Evolutionary conservation across 2,329 filamentous ascomycete species (phyloP), one percentile per base, ranked within the genome.

Genomic region (Phaeosphaeriaceae sp.): DNA sequence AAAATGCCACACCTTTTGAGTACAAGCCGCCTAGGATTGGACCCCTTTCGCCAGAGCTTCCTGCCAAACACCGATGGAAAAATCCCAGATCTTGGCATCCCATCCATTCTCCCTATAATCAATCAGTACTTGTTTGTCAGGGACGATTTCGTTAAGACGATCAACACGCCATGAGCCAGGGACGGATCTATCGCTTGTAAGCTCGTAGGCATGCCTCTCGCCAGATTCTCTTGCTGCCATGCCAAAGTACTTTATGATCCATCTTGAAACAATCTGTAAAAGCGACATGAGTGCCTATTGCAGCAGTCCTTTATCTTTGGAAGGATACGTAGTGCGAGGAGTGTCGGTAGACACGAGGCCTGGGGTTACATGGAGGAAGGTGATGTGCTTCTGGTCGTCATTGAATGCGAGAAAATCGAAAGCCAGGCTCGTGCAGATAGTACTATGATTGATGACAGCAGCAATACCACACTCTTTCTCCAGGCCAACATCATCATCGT

Each of bases 341-440:
- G 67, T 70, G 9, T 63, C 67, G 1, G 70, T 74, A 24, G 59
- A 54, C 5, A 76, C 75, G 19, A 71, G 53, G 4, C 74, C 72
- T 0, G 73, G 74, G n/a, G 36, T 65, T n/a, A 56, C 61, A 50
- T 78, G 74, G 17, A 78, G n/a, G 41, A 77, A 74, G 7, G 61
- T 62, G 24, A 76, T 64, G 36, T 62, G 53, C 52, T 62, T 58
- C 3, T 65, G 51, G 3, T 19, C 49, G 40, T 71, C 57, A 11
- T 60, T 50, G 7, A 56, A 41, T 10, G 71, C 67, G 19, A 74
- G 57, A 44, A 68, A 57, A 15, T 76, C 76, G 20, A 78, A 69
- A 0, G 68, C 58, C 10, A 77, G 62, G 21, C 65, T 75, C 9
- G 56, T 76, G 33, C 68, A 50, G 7, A 70, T 52, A 7, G 69